These are phyloP conservation scores for Verbena officinalis DNA, from an alignment of 257 asterid species.

Conservation along the genomic window DNA sequence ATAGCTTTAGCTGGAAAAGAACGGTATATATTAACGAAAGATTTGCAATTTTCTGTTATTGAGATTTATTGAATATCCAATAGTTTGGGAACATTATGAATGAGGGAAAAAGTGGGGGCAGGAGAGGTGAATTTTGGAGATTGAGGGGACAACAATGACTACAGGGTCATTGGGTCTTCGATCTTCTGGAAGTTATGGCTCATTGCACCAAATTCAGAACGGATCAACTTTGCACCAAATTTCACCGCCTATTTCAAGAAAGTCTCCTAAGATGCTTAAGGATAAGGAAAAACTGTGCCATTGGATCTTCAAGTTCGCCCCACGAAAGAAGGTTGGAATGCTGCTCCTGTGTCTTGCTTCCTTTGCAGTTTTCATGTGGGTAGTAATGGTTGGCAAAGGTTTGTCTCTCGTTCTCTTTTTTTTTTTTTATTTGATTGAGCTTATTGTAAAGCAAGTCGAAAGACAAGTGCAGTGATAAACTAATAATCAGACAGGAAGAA, in stretches of 20 bases:
- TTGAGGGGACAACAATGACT: constrained; percentile 72
- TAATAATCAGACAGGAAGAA: no score
- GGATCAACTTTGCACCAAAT: constrained; percentile 42
- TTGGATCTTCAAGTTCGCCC: constrained; percentile 66
- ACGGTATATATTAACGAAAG: background rate
- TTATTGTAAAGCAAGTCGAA: background rate
- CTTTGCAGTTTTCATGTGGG: constrained; percentile 65
- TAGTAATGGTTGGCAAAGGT: constrained; percentile 73
- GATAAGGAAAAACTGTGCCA: constrained; percentile 62
- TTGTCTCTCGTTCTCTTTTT: constrained; percentile 22
- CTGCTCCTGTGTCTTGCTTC: constrained; percentile 62
- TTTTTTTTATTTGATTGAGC: background rate
- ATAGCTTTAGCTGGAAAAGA: background rate
- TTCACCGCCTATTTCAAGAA: constrained; percentile 54
- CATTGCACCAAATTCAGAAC: constrained; percentile 66
- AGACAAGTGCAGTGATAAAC: no score
- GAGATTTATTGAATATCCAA: background rate
- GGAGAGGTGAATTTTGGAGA: constrained; percentile 49
- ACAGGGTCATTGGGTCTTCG: constrained; percentile 88
- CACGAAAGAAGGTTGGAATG: constrained; percentile 74
- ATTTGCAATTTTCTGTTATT: background rate
- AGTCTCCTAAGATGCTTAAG: constrained; percentile 64
- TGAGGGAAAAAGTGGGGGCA: constrained; percentile 34
- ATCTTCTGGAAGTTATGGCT: constrained; percentile 87
- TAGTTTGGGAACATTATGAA: constrained; percentile 19